Evolutionary conservation across 345 rosid species (phyloP).

Genomic region (Raphanus raphanistrum): DNA sequence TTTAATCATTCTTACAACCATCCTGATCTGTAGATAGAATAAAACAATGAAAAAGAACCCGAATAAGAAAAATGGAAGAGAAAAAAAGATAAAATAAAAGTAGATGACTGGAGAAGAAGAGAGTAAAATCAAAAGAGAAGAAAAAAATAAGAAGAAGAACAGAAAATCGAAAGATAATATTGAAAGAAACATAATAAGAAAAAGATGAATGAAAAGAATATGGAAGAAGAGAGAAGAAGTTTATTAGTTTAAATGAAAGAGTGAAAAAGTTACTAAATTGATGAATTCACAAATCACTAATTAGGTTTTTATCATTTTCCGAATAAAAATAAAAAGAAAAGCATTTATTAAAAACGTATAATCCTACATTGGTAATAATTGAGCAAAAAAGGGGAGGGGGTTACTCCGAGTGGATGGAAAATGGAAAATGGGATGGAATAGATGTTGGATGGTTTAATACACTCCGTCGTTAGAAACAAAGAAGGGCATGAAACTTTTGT

Average conservation of each 20-base stretch:
- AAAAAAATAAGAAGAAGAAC: background rate
- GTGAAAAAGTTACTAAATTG: background rate
- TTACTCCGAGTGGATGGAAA: background rate
- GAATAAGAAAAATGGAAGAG: background rate
- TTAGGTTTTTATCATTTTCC: background rate
- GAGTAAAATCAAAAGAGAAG: background rate
- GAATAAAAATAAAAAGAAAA: background rate
- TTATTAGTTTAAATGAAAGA: background rate
- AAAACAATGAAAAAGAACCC: background rate
- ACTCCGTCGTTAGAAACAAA: background rate
- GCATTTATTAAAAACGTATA: background rate
- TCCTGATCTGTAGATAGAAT: background rate
- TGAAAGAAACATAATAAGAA: background rate
- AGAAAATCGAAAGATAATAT: background rate
- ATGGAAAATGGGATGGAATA: background rate
- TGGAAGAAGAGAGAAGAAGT: background rate
- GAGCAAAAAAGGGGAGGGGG: background rate
- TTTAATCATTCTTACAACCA: background rate
- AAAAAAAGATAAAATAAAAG: no score
- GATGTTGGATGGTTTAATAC: background rate
- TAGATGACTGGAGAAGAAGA: background rate
- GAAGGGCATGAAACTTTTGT: background rate
- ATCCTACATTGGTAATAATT: no score
- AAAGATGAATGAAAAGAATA: background rate
- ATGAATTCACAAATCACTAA: background rate